Evolutionary conservation across 1,284 basidiomycete species (phyloP), one percentile per base, ranked within the genome.

Genomic region (Athelia psychrophila): DNA sequence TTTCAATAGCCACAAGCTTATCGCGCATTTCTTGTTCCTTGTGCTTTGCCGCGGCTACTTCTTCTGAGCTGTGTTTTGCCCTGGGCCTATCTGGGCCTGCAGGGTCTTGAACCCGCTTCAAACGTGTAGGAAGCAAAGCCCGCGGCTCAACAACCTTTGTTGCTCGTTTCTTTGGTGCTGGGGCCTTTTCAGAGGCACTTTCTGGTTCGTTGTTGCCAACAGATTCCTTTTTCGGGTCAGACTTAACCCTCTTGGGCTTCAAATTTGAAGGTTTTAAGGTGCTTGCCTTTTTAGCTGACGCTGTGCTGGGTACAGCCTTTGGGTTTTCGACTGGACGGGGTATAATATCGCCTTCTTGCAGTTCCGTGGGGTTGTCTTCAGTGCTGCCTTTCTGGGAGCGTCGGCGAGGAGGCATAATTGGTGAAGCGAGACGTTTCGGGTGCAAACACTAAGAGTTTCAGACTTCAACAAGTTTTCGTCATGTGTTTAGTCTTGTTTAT

Each of bases 41-140:
- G 5, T 27, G 44, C 22, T 46, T 46, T n/a, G 19, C 44, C 16
- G 44, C 44, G 10, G 44, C 44, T n/a, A 46, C 44, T 27, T 46
- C 22, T 9, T n/a, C 44, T 24, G 44, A 46, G 16, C n/a, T 46
- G 8, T 23, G 44, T 18, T 27, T 22, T 4, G 22, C 9, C 44
- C 44, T 22, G 5, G 20, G 44, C 44, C 16, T 22, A n/a, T 24
- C 44, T 6, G 44, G 44, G 4, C 15, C 44, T 10, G n/a, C 44
- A 16, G 44, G 44, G n/a, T 46, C 16, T 46, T 16, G 15, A 23
- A 24, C 25, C 16, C 44, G 44, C 15, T 10, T 46, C 10, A 23
- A 24, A 23, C 44, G 44, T 46, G 5, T 20, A 23, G 44, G 44
- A 24, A 46, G 44, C 24, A n/a, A 5, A 8, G 9, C 20, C 6